Percentiles rank a stretch among this genome's conserved stretches.
Evolutionary conservation across 495 filamentous ascomycete genomes (phyloP).

Genomic region (Penicillium odoratum): DNA sequence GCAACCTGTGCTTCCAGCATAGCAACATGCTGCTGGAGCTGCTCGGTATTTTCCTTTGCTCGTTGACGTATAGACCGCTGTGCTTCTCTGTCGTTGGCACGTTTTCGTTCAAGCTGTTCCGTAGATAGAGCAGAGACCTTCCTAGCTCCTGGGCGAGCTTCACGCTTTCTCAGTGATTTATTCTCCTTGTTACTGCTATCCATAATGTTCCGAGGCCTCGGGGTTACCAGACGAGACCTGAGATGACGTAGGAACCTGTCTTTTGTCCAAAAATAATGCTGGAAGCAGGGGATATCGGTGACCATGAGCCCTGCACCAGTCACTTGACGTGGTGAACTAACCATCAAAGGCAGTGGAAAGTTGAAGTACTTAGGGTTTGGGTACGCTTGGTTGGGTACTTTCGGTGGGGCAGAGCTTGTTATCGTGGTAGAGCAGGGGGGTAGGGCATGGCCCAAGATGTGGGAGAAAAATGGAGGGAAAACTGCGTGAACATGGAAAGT

Average conservation of each 20-base stretch:
- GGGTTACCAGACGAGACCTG: conserved; percentile 6
- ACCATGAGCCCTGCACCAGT: conserved; percentile 20
- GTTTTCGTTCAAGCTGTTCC: conserved; percentile 62
- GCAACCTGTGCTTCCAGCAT: conserved; percentile 49
- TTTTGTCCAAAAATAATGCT: conserved; percentile 12
- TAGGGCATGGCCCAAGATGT: background rate
- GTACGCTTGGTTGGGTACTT: background rate
- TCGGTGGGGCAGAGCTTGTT: background rate
- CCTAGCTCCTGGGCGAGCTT: conserved; percentile 58
- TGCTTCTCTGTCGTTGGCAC: conserved; percentile 64
- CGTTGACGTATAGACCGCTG: conserved; percentile 62
- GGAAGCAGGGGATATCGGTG: conserved; percentile 14
- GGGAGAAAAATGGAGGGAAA: background rate
- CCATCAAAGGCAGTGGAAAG: conserved; percentile 10
- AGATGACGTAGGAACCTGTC: conserved; percentile 5
- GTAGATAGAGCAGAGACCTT: conserved; percentile 58
- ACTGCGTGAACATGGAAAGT: background rate
- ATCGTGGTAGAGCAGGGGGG: background rate
- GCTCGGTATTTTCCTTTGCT: conserved; percentile 60
- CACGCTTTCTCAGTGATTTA: conserved; percentile 32
- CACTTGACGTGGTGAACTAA: conserved; percentile 6
- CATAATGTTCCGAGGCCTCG: conserved; percentile 5
- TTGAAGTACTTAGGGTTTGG: background rate
- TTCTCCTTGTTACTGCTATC: conserved; percentile 13
- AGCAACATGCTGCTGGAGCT: conserved; percentile 51